Evolutionary conservation across 73 alveolate species (phyloP).

Genomic region (Paramecium sonneborni): DNA sequence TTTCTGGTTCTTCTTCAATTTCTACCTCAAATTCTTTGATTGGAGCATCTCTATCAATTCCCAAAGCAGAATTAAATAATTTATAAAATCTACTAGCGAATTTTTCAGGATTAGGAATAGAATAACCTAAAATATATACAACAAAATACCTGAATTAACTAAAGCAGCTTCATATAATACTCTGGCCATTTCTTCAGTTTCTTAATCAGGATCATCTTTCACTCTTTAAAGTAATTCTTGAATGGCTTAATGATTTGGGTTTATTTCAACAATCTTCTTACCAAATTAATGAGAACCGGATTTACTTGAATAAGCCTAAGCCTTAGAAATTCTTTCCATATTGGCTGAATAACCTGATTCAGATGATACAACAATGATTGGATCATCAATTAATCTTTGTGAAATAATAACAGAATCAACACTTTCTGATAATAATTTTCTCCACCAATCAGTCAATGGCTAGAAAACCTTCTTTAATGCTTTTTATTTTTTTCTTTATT

Average conservation of each 20-base stretch:
- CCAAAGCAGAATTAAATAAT: slow-evolving; percentile 77
- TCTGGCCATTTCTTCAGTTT: slow-evolving; percentile 75
- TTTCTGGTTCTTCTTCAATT: slow-evolving; percentile 77
- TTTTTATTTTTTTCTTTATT: slow-evolving; percentile 85
- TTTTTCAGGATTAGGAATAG: slow-evolving; percentile 77
- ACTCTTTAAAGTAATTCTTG: slow-evolving; percentile 82
- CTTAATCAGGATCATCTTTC: slow-evolving; percentile 77
- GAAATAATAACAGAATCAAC: slow-evolving; percentile 90
- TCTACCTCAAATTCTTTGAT: slow-evolving; percentile 78
- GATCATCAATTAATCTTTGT: slow-evolving; percentile 90
- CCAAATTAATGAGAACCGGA: slow-evolving; percentile 79
- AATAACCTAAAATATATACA: slow-evolving; percentile 31
- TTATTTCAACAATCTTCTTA: slow-evolving; percentile 94
- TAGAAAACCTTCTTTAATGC: slow-evolving; percentile 93
- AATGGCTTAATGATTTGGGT: slow-evolving; percentile 97
- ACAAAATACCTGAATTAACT: slow-evolving; percentile 83
- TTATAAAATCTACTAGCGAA: slow-evolving; percentile 72
- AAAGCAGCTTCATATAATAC: slow-evolving; percentile 80
- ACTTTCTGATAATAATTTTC: slow-evolving; percentile 83
- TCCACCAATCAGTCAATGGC: slow-evolving; percentile 96
- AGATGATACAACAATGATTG: slow-evolving; percentile 88
- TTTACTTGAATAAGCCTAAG: slow-evolving; percentile 95
- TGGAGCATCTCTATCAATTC: slow-evolving; percentile 77
- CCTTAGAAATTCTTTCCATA: slow-evolving; percentile 97
- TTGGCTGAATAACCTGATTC: slow-evolving; percentile 96